phyloP scores from a whole-genome alignment of 257 asterid genomes.

The Solanum acaule region DNA sequence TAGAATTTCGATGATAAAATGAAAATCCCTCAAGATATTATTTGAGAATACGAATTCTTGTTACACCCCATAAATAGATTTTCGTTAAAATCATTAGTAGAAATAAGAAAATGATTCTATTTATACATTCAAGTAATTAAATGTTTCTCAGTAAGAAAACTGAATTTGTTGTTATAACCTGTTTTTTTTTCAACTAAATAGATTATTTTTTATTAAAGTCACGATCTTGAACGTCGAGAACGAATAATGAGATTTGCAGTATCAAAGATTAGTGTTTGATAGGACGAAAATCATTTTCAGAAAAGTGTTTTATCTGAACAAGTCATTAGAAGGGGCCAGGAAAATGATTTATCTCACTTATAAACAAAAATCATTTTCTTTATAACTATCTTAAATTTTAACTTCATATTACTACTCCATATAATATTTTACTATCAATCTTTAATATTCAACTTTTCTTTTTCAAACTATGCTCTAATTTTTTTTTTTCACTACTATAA shows the following conservation, averaged over 20 bases:
- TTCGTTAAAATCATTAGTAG: neutral
- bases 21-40: neutral
- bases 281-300: neutral
- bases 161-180: neutral
- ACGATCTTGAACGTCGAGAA: neutral
- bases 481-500: neutral
- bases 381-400: neutral
- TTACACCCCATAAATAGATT: neutral
- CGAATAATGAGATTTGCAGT: neutral
- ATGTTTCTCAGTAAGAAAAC: neutral
- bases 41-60: neutral
- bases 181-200: too few species aligned
- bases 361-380: neutral
- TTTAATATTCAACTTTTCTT: neutral
- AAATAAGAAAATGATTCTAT: neutral
- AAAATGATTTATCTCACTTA: neutral
- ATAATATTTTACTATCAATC: neutral
- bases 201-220: neutral
- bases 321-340: neutral
- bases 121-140: neutral
- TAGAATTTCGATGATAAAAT: neutral
- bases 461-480: neutral
- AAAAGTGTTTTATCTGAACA: neutral
- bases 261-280: neutral
- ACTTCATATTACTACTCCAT: neutral